phyloP scores from a whole-genome alignment of 2,329 filamentous ascomycete genomes.

The Ascochyta rabiei region DNA sequence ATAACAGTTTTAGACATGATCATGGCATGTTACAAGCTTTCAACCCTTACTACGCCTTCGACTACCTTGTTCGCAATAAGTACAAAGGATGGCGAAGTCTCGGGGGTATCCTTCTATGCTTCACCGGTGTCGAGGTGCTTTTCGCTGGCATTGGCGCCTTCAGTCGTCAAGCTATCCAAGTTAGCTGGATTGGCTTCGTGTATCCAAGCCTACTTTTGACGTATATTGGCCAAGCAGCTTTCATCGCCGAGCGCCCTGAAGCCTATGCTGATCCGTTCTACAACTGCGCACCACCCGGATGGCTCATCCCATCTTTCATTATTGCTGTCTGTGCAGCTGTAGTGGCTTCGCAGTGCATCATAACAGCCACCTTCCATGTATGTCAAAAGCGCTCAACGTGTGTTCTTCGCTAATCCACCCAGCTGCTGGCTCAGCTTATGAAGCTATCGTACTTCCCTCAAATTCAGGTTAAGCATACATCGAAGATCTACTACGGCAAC shows the following conservation, averaged over 20 bases:
- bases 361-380: slow-evolving; percentile 75
- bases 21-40: slow-evolving; percentile 60
- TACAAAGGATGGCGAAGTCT: slow-evolving; percentile 68
- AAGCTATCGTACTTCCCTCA: slow-evolving; percentile 76
- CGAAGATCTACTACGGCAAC: slow-evolving; percentile 72
- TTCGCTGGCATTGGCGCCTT: slow-evolving; percentile 84
- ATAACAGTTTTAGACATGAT: slow-evolving; percentile 48
- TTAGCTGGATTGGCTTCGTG: slow-evolving; percentile 73
- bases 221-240: slow-evolving; percentile 77
- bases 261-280: slow-evolving; percentile 78
- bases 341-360: slow-evolving; percentile 79
- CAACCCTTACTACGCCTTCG: slow-evolving; percentile 63
- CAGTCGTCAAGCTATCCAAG: slow-evolving; percentile 68
- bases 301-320: slow-evolving; percentile 71
- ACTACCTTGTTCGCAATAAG: slow-evolving; percentile 65
- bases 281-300: slow-evolving; percentile 70
- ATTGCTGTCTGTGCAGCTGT: slow-evolving; percentile 73
- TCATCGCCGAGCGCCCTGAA: slow-evolving; percentile 64
- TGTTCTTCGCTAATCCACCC: slow-evolving; percentile 26
- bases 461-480: slow-evolving; percentile 75
- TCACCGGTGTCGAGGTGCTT: slow-evolving; percentile 76
- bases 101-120: slow-evolving; percentile 73
- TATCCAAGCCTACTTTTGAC: slow-evolving; percentile 71
- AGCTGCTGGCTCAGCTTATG: slow-evolving; percentile 73
- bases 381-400: background rate